Base-by-base conservation (phyloP, 2,329 filamentous ascomycete species). In the Neonectria magnoliae region DNA sequence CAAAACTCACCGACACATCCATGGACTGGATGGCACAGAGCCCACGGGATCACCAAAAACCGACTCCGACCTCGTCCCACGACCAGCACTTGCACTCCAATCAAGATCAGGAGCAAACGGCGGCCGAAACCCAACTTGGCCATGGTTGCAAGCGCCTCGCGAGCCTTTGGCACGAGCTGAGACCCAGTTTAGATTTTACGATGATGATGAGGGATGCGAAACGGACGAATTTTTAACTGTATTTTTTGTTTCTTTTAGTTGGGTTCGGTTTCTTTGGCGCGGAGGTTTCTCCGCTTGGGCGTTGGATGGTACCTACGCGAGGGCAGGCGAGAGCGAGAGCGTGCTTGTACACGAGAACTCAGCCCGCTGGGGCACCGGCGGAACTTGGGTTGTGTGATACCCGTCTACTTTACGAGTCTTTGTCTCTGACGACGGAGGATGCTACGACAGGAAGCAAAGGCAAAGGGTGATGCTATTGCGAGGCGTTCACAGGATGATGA, bases 301-400 rank as follows among this genome's bases (percentile, higher is more conserved):
- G 74, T 76, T 75, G 68, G 68, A 69, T 68, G 69, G 70, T 31
- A 69, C 62, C 55, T 36, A 36, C 44, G 57, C 44, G 50, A 57
- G 57, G 51, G n/a, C 58, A 60, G 50, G 59, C 44, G 50, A 58
- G 57, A 51, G n/a, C 60, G 61, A 54, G 61, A 60, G 64, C 50
- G 44, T 62, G 63, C 52, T 62, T 70, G 58, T 66, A 59, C 55
- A 66, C 60, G 50, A 50, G 50, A 62, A 57, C 42, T 54, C 60
- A 59, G 47, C 48, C 45, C 65, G 54, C 55, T n/a, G 56, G 60
- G 48, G 55, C 53, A 55, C 25, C 54, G 38, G 58, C 22, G 48
- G 38, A 38, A 45, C 27, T 56, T 57, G 50, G 56, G 52, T 48
- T 57, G 41, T 42, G 60, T 56, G 55, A 65, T 50, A 54, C 33